These are phyloP conservation scores for Lepidium sativum DNA, from an alignment of 345 rosid genomes.

Conservation along the genomic window DNA sequence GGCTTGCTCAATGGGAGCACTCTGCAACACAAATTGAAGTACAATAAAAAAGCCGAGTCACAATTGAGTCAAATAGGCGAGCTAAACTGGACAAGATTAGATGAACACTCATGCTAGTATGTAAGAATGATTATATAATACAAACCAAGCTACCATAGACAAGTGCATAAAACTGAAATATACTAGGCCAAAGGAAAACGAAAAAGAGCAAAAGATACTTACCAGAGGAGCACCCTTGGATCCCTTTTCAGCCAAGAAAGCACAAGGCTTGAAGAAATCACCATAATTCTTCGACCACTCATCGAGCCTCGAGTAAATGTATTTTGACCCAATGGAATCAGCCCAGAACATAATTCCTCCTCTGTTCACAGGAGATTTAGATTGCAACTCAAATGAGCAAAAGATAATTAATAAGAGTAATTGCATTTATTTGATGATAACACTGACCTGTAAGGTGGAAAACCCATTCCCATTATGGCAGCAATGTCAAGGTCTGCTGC, in stretches of 20 bases:
- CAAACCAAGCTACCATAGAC: not conserved
- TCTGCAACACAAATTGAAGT: slow-evolving; percentile 37
- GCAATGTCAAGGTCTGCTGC: slow-evolving; percentile 92
- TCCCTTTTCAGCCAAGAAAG: slow-evolving; percentile 75
- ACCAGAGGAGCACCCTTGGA: slow-evolving; percentile 66
- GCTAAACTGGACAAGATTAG: not conserved
- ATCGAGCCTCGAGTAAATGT: slow-evolving; percentile 57
- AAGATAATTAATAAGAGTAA: not conserved
- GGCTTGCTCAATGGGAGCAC: slow-evolving; percentile 42
- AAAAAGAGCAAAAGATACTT: not conserved
- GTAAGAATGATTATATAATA: not conserved
- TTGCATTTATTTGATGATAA: not conserved
- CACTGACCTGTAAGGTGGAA: slow-evolving; percentile 81
- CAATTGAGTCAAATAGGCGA: not conserved
- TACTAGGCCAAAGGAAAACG: not conserved
- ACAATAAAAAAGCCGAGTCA: not conserved
- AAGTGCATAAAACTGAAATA: not conserved
- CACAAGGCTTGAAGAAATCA: slow-evolving; percentile 87
- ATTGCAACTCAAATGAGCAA: not conserved
- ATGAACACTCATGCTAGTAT: not conserved
- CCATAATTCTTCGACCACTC: slow-evolving; percentile 80
- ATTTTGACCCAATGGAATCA: slow-evolving; percentile 65
- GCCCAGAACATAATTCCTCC: slow-evolving; percentile 99
- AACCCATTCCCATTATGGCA: slow-evolving; percentile 90
- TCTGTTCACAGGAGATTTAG: slow-evolving; percentile 35